Base-by-base conservation (phyloP, 176 grass and related monocot species). In the Oryza glaberrima region DNA sequence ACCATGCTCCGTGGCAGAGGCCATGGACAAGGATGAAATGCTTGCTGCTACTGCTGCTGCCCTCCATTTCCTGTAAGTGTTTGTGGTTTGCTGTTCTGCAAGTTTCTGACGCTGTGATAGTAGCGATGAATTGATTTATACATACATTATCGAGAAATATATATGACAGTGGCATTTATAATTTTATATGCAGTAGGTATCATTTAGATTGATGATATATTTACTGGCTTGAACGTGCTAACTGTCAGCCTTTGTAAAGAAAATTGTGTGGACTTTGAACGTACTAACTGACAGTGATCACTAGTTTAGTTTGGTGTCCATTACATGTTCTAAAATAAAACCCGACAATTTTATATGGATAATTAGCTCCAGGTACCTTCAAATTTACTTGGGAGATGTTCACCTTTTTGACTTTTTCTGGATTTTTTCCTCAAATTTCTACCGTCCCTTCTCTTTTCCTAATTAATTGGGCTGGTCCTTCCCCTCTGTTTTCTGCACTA, bases 11-110 rank as follows among this genome's bases (percentile, higher is more conserved):
- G 35, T 91, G 85, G 86, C 89, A 65, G 14, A 56, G 0, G 17
- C 92, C 92, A 63, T 94, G 92, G 23, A 94, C 92, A 2, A 88
- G 79, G 36, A 94, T 19, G 82, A 91, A 88, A 67, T 67, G 86
- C 32, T 71, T 71, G 88, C 9, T 20, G 58, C 81, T 22, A 15
- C 30, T 38, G n/a, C 30, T 38, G 10, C 60, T 4, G 43, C 65
- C 52, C 65, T 71, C 83, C 88, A 89, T 89, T 65, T 72, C 52
- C n/a, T 20, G 10, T 41, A 41, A 16, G 13, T 77, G 12, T 56
- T 1, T 69, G 10, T 19, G 4, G 51, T 54, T 19, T 54, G 51
- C 51, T 54, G 5, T 54, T 16, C 51, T 49, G 4, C 11, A 3
- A 54, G 51, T 54, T 19, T 16, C 16, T 54, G 3, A 19, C 3